Evolutionary conservation across 305 asterid genomes (phyloP).

Genomic region (Fraxinus albicans): DNA sequence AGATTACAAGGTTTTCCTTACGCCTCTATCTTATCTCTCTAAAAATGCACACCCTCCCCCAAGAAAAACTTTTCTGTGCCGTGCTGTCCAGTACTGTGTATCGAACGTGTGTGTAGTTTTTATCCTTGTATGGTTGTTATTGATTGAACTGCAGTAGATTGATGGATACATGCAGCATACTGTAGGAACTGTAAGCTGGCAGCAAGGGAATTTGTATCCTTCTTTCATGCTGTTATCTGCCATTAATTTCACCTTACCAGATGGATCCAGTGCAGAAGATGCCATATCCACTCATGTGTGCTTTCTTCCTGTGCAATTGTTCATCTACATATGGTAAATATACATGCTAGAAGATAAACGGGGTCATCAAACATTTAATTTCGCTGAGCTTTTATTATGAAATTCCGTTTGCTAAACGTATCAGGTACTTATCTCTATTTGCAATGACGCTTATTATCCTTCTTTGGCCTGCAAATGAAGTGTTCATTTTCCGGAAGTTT

Average conservation of each 20-base stretch:
- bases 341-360: neutral
- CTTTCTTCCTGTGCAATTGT: conserved; percentile 83
- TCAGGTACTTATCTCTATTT: conserved; percentile 80
- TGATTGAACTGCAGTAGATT: conserved; percentile 29
- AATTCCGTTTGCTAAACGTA: conserved; percentile 27
- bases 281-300: conserved; percentile 60
- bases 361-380: neutral
- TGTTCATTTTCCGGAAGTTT: conserved; percentile 38
- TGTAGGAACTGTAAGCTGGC: conserved; percentile 98
- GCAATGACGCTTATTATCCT: conserved; percentile 63
- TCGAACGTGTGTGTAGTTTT: neutral
- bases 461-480: conserved; percentile 71
- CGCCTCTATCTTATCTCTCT: neutral
- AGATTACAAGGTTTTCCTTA: neutral
- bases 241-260: conserved; percentile 40
- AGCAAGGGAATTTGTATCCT: conserved; percentile 90
- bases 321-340: conserved; percentile 77
- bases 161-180: conserved; percentile 69
- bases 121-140: neutral
- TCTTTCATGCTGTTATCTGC: conserved; percentile 92
- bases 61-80: neutral
- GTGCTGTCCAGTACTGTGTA: neutral
- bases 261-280: conserved; percentile 39
- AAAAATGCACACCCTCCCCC: neutral
- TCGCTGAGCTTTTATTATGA: conserved; percentile 15